phyloP scores from a whole-genome alignment of 176 grass and related monocot genomes.

The Lolium multiflorum region DNA sequence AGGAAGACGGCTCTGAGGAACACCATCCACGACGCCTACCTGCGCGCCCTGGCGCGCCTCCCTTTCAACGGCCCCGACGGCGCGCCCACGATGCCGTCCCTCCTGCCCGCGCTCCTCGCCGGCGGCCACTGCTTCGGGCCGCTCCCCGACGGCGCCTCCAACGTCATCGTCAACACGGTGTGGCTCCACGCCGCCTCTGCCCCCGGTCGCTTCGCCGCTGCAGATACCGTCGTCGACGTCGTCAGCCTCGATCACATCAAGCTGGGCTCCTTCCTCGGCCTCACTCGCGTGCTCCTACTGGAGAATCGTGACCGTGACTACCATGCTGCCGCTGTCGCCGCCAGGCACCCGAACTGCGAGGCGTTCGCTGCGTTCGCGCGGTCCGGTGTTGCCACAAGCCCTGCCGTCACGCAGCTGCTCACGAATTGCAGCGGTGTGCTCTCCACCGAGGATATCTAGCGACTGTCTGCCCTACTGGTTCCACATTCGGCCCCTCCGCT shows the following conservation, averaged over 20 bases:
- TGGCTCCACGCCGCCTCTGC: background rate
- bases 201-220: background rate
- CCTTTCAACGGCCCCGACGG: background rate
- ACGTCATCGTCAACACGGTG: background rate
- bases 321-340: background rate
- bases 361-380: background rate
- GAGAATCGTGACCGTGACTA: background rate
- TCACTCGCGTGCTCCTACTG: background rate
- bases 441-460: background rate
- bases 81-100: background rate
- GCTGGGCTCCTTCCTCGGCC: background rate
- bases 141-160: background rate
- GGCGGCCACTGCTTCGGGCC: slow-evolving; percentile 5
- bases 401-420: background rate
- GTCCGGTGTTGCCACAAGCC: background rate
- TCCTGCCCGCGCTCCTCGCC: background rate
- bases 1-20: background rate
- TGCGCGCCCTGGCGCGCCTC: background rate
- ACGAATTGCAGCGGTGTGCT: background rate
- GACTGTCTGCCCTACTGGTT: background rate
- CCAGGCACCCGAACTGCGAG: background rate
- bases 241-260: background rate
- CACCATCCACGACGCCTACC: slow-evolving; percentile 12
- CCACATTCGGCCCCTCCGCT: background rate
- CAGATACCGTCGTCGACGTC: background rate